Evolutionary conservation across 176 grass and related monocot species (phyloP).

Genomic region (Otatea glauca): DNA sequence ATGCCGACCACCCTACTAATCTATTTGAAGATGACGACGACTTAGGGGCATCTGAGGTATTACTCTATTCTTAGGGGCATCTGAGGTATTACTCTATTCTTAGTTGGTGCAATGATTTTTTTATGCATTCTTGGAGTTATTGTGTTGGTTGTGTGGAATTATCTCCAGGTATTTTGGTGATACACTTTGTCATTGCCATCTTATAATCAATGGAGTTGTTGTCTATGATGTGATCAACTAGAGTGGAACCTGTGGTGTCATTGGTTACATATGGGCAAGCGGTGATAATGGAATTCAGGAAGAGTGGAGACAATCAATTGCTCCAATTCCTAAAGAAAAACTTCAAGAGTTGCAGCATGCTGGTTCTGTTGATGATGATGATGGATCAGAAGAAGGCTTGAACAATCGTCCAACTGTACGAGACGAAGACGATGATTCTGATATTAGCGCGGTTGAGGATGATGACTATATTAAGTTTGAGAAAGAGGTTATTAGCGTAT

Average conservation of each 20-base stretch:
- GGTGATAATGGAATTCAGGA: conserved; percentile 69
- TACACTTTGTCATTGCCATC: conserved; percentile 21
- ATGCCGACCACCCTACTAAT: conserved; percentile 45
- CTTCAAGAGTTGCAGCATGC: conserved; percentile 62
- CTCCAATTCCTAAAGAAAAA: conserved; percentile 79
- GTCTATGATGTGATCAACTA: conserved; percentile 49
- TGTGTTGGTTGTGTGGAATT: conserved; percentile 24
- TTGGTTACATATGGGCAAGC: conserved; percentile 82
- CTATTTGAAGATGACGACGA: conserved; percentile 53
- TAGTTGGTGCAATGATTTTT: conserved; percentile 33
- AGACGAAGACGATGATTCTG: conserved; percentile 52
- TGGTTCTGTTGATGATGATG: conserved; percentile 45
- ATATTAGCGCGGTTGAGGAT: conserved; percentile 40
- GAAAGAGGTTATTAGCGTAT: conserved; percentile 67
- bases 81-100: conserved; percentile 55
- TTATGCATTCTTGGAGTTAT: conserved; percentile 32
- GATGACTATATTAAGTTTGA: conserved; percentile 89
- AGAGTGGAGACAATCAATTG: conserved; percentile 89
- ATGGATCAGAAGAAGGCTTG: conserved; percentile 54
- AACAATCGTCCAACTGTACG: conserved; percentile 31
- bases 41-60: conserved; percentile 55
- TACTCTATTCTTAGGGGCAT: conserved; percentile 33
- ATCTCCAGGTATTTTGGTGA: background rate
- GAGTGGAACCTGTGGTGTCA: conserved; percentile 64
- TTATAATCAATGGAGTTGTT: conserved; percentile 27